Conservation (phyloP, 805 yeast genomes). For the Monosporozyma aquatica region DNA sequence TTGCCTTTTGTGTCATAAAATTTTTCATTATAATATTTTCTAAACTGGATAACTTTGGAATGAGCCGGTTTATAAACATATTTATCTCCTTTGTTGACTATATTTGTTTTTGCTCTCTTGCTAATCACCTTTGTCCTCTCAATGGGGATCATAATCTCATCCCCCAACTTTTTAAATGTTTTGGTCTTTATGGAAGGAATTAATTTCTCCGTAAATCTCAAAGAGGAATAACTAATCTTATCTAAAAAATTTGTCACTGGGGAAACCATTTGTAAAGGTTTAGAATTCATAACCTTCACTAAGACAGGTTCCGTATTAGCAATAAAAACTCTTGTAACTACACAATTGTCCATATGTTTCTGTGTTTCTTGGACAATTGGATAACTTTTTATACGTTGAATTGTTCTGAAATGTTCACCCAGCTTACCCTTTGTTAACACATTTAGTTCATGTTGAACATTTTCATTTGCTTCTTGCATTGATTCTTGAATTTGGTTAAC, state of each 20-base stretch:
- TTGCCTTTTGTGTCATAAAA: slow-evolving; percentile 52
- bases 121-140: slow-evolving; percentile 34
- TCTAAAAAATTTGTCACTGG: slow-evolving; percentile 43
- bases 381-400: slow-evolving; percentile 38
- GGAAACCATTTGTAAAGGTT: slow-evolving; percentile 31
- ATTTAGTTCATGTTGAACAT: background rate
- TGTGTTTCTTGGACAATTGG: slow-evolving; percentile 40
- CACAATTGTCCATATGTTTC: slow-evolving; percentile 29
- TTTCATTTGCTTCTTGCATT: background rate
- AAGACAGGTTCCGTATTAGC: slow-evolving; percentile 29
- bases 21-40: slow-evolving; percentile 42
- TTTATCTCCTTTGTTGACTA: slow-evolving; percentile 26
- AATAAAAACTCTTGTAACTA: slow-evolving; percentile 31
- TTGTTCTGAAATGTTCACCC: slow-evolving; percentile 22
- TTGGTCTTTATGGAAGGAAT: slow-evolving; percentile 53
- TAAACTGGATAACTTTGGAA: slow-evolving; percentile 38
- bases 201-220: slow-evolving; percentile 46
- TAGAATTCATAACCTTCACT: slow-evolving; percentile 24
- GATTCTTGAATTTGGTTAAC: background rate
- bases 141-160: slow-evolving; percentile 44
- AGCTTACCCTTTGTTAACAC: background rate
- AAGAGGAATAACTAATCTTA: slow-evolving; percentile 44
- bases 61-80: slow-evolving; percentile 41
- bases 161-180: slow-evolving; percentile 40
- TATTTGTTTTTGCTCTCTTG: slow-evolving; percentile 30